Evolutionary conservation across 2,329 filamentous ascomycete genomes (phyloP).

Genomic region (Bretziella fagacearum): DNA sequence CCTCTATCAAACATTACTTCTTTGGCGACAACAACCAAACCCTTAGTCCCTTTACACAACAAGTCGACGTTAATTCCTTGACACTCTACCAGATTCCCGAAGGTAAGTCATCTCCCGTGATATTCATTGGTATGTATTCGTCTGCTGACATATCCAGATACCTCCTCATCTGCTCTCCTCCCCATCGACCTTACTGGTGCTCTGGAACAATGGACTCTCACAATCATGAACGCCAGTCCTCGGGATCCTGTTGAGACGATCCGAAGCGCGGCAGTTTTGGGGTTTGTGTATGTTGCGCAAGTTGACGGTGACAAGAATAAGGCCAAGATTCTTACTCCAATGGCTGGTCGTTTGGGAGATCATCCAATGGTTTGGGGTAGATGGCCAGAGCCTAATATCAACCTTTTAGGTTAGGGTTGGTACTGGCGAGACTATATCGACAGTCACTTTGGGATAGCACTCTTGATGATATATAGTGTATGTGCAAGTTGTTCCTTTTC

Average conservation of each 20-base stretch:
- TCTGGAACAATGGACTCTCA: constrained; percentile 68
- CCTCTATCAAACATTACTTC: constrained; percentile 80
- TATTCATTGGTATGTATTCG: not conserved
- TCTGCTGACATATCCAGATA: constrained; percentile 18
- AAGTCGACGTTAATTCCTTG: constrained; percentile 59
- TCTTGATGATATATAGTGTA: too few relatives aligned
- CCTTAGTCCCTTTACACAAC: constrained; percentile 74
- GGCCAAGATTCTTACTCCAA: constrained; percentile 65
- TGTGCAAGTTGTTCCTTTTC: not conserved
- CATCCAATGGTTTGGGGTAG: constrained; percentile 67
- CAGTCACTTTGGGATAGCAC: not conserved
- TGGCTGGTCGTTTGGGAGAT: constrained; percentile 64
- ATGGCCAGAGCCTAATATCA: constrained; percentile 75
- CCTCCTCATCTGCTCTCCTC: constrained; percentile 32
- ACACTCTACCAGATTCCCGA: constrained; percentile 55
- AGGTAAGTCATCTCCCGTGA: constrained; percentile 27
- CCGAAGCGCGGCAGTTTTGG: constrained; percentile 68
- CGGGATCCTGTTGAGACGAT: constrained; percentile 56
- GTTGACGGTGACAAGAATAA: constrained; percentile 73
- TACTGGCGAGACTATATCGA: not conserved
- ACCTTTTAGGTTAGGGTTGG: constrained; percentile 40
- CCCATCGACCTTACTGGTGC: constrained; percentile 46
- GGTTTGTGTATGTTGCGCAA: constrained; percentile 83
- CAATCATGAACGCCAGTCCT: constrained; percentile 61
- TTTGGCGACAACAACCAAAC: constrained; percentile 66